Percentiles rank a stretch among this genome's conserved stretches.
phyloP scores from a whole-genome alignment of 371 early-diverging fungal species.

The Mortierella sp. region DNA sequence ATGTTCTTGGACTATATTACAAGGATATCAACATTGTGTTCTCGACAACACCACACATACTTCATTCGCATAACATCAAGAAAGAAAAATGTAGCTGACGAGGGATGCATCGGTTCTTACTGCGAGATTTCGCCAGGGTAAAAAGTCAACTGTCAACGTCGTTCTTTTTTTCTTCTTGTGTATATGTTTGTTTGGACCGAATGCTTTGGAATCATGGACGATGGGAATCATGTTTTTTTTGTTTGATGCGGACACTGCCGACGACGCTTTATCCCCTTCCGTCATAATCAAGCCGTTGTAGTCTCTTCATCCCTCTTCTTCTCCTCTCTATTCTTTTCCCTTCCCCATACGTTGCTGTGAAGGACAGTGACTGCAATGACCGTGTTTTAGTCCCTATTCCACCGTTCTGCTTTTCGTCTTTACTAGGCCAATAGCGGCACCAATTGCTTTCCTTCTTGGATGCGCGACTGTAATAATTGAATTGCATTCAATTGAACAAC shows the following conservation, averaged over 20 bases:
- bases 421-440: not conserved
- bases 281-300: not conserved
- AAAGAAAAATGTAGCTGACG: not conserved
- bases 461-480: no score
- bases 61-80: not conserved
- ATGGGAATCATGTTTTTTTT: not conserved
- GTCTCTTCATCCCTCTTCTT: not conserved
- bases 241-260: not conserved
- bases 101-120: not conserved
- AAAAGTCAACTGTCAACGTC: constrained; percentile 6
- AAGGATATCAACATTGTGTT: not conserved
- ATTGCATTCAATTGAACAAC: no score
- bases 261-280: not conserved
- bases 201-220: not conserved
- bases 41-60: not conserved
- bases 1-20: not conserved
- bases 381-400: not conserved
- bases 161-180: not conserved
- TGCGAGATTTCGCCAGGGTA: not conserved
- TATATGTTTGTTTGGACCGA: not conserved
- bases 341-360: not conserved
- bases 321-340: not conserved
- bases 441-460: not conserved
- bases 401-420: not conserved
- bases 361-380: not conserved